Evolutionary conservation across 495 filamentous ascomycete genomes (phyloP), one percentile per base, ranked within the genome.

Genomic region (Aspergillus wentii): DNA sequence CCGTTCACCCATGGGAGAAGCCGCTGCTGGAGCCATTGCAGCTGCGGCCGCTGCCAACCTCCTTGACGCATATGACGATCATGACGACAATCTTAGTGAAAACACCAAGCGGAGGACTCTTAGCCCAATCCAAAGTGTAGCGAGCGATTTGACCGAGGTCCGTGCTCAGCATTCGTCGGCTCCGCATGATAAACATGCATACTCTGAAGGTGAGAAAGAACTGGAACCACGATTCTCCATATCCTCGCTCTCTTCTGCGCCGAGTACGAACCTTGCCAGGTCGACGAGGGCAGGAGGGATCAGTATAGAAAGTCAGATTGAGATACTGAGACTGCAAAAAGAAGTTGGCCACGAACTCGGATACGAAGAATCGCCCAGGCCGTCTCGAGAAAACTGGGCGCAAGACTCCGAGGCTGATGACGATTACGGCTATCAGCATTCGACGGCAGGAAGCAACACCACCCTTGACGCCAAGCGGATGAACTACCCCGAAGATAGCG

Each of bases 101-200:
- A 64, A 74, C 15, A 68, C 69, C 17, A 68, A 78, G 40, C 68
- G 71, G 20, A 82, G 83, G 19, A 77, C 77, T 10, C 61, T 90
- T 15, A 94, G 89, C 58, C 89, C 88, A 0, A 88, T 94, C 35
- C 88, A 91, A 44, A 94, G 89, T 41, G 82, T 92, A 18, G 86
- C 86, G 0, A 89, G 88, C 36, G 85, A 82, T 44, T 77, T 73
- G 19, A 72, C 67, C 13, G 57, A 64, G 15, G 60, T 51, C 5
- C 48, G 51, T 20, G 18, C 40, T 13, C 38, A 44, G 21, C 48
- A 43, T n/a, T 36, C 40, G 19, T 43, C 36, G 16, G 25, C 41
- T 14, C 33, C 42, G 11, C 41, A 47, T 14, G 41, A 44, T 35
- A 33, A 36, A 9, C 48, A 55, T 17, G 41, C 44, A 11, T 41